A percentile compares a stretch with the other conserved stretches of the same genome.
phyloP scores from a whole-genome alignment of 352 stramenopile genomes.

The Plasmopara halstedii region DNA sequence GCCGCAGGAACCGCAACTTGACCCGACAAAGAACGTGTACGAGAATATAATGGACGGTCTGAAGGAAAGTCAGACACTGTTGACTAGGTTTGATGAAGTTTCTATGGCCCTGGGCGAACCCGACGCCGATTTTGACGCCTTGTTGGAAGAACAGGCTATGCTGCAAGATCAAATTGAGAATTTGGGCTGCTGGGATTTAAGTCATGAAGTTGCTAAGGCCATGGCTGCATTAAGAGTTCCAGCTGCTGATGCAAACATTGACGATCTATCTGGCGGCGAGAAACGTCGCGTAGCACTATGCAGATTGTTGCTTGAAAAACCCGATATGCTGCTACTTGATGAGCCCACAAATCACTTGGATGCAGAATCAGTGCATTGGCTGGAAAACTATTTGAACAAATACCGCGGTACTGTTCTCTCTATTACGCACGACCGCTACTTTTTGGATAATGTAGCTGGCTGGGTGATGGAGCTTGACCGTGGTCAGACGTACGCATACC shows the following conservation, averaged over 20 bases:
- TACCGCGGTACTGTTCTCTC: conserved; percentile 96
- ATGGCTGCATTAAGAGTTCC: conserved; percentile 77
- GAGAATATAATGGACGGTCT: conserved; percentile 89
- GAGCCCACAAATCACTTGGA: conserved; percentile 99
- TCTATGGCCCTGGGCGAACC: conserved; percentile 86
- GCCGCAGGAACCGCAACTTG: conserved; percentile 78
- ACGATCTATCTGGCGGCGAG: conserved; percentile 88
- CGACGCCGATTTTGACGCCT: conserved; percentile 82
- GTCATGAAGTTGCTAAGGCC: conserved; percentile 74
- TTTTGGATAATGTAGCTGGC: conserved; percentile 96
- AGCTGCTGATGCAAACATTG: conserved; percentile 51
- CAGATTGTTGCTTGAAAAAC: conserved; percentile 92
- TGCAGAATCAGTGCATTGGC: conserved; percentile 94
- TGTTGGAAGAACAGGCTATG: conserved; percentile 80
- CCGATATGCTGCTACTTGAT: conserved; percentile 95
- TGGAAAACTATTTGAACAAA: conserved; percentile 95
- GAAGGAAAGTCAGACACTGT: conserved; percentile 72
- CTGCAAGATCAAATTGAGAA: conserved; percentile 84
- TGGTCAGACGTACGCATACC: conserved; percentile 94
- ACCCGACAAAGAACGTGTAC: conserved; percentile 80
- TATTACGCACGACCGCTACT: conserved; percentile 99
- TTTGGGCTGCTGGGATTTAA: conserved; percentile 76
- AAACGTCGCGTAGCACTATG: conserved; percentile 94
- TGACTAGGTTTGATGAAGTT: conserved; percentile 79
- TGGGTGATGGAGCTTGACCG: conserved; percentile 98